phyloP scores from a whole-genome alignment of 331 rosid genomes.

The Pyracantha coccinea region DNA sequence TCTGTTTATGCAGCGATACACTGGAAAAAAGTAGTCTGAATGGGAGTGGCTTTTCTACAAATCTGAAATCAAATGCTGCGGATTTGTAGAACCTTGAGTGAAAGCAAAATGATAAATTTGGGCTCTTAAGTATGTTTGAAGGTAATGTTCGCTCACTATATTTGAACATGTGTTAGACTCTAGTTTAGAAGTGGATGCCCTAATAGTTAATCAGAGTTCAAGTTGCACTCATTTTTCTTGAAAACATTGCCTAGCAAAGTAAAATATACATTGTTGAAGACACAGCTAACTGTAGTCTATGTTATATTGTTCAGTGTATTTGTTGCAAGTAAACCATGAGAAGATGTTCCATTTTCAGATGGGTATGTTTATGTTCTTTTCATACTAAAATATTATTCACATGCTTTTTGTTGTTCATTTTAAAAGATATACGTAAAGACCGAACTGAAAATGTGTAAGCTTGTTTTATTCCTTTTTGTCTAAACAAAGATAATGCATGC shows the following conservation, averaged over 20 bases:
- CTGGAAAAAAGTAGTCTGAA: slow-evolving; percentile 1
- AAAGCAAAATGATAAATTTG: not conserved
- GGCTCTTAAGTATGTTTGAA: not conserved
- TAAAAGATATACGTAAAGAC: not conserved
- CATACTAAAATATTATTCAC: not conserved
- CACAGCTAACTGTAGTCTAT: not conserved
- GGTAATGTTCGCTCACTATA: not conserved
- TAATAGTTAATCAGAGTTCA: not conserved
- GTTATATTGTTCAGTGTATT: not conserved
- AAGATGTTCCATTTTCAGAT: not conserved
- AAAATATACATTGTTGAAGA: not conserved
- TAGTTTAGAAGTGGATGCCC: slow-evolving; percentile 5
- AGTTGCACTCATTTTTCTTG: not conserved
- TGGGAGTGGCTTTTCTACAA: not conserved
- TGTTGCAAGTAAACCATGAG: not conserved
- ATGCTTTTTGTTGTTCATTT: not conserved
- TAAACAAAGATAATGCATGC: not conserved
- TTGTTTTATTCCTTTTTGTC: not conserved
- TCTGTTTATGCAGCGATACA: slow-evolving; percentile 1
- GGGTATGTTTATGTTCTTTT: not conserved
- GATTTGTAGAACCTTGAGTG: not conserved
- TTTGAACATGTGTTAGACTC: slow-evolving; percentile 6
- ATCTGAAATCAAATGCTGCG: not conserved
- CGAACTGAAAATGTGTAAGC: not conserved
- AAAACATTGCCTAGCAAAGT: not conserved